Evolutionary conservation across 1,139 yeast species (phyloP), one percentile per base, ranked within the genome.

Genomic region (Hyphopichia buzzinii): DNA sequence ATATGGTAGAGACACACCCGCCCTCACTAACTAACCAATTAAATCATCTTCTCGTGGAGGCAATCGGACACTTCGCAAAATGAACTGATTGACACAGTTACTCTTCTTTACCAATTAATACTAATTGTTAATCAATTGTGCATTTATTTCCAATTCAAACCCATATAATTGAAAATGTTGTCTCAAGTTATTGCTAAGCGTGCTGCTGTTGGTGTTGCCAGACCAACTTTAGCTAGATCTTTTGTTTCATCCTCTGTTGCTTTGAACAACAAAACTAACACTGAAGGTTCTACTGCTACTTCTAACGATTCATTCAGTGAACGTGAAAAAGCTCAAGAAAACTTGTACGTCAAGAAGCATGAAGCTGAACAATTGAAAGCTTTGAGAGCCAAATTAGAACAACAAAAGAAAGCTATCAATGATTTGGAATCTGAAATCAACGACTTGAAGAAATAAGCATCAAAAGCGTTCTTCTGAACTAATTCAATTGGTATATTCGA

Each of bases 321-420:
- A 41, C 68, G 64, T 52, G 76, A 71, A 59, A 66, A 54, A 43
- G 76, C 75, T 37, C 64, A 67, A 49, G 77, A 71, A 54, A 58
- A 54, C 42, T 63, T 61, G 35, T 71, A 69, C 59, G 55, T 71
- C 44, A 71, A 57, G 52, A 64, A 69, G 54, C 75, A 69, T 47
- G 76, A 71, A 59, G 65, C 67, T 38, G 76, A 70, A 54, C 75
- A 70, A 62, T 71, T 71, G 59, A 65, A 62, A 54, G 62, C 60
- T 36, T 70, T 71, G 55, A 71, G 53, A 49, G 74, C 67, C 47
- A 62, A 68, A 55, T 66, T 71, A 54, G 65, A 64, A 40, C 52
- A 69, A 48, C 76, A 69, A 54, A 67, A 70, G 67, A 59, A 64
- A 44, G 59, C 71, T 42, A 68, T 71, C 44, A 63, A 55, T 39